Conservation (phyloP, 495 filamentous ascomycete genomes). For the Lentithecium fluviatile region DNA sequence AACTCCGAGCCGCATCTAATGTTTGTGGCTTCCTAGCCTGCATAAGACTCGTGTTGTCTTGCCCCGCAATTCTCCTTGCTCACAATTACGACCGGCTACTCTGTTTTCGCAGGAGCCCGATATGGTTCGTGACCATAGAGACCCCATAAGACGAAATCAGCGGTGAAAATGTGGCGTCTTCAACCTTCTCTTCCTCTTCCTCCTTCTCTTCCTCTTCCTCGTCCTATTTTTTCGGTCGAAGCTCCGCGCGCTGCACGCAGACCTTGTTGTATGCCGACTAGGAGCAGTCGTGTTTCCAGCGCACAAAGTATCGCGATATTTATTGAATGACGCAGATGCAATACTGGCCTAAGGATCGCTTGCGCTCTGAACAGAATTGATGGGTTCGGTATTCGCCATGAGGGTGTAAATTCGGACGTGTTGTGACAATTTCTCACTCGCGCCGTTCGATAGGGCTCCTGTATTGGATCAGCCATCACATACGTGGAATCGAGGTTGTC, state of each 20-base stretch:
- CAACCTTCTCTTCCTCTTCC: not conserved
- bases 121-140: no score
- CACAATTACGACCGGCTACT: constrained; percentile 11
- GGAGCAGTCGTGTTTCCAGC: no score
- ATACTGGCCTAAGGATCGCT: constrained; percentile 19
- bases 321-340: constrained; percentile 18
- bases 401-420: constrained; percentile 1
- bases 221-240: no score
- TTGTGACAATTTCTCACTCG: constrained; percentile 11
- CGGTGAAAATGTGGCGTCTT: not conserved
- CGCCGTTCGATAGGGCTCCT: constrained; percentile 1
- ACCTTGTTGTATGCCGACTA: no score
- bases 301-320: not conserved
- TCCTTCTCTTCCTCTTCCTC: not conserved
- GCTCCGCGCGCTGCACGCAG: no score
- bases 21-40: not conserved
- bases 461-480: not conserved
- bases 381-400: constrained; percentile 10
- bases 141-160: no score
- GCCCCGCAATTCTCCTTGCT: constrained; percentile 4
- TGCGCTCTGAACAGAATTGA: constrained; percentile 1
- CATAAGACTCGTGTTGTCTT: constrained; percentile 7
- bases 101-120: constrained; percentile 10
- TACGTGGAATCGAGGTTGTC: not conserved
- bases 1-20: no score